Conservation (phyloP, 176 grass and related monocot genomes). For the Triticum turgidum region DNA sequence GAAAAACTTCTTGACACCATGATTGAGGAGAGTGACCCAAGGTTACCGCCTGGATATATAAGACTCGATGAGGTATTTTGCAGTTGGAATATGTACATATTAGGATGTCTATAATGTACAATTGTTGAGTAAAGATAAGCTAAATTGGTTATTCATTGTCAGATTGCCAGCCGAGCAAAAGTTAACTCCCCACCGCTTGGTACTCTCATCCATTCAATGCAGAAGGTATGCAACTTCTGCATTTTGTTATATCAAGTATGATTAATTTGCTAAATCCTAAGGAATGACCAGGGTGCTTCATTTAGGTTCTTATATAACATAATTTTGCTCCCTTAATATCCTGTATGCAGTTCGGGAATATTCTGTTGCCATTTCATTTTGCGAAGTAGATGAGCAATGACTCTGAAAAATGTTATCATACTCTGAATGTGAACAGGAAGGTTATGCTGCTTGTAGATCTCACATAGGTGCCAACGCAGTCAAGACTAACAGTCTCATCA, state of each 20-base stretch:
- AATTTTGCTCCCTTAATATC: neutral
- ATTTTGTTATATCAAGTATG: constrained; percentile 16
- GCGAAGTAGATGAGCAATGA: neutral
- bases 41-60: constrained; percentile 82
- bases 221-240: constrained; percentile 46
- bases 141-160: constrained; percentile 30
- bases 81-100: constrained; percentile 4
- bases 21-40: constrained; percentile 77
- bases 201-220: constrained; percentile 62
- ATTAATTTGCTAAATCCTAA: neutral
- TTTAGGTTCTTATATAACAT: neutral
- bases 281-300: neutral
- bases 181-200: constrained; percentile 62
- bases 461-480: constrained; percentile 75
- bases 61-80: constrained; percentile 74
- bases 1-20: constrained; percentile 79
- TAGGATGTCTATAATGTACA: neutral
- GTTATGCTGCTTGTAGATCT: constrained; percentile 74
- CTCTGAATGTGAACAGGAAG: constrained; percentile 57
- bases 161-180: constrained; percentile 83
- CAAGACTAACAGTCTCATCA: constrained; percentile 79
- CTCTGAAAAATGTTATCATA: constrained; percentile 4
- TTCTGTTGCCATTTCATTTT: neutral
- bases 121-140: constrained; percentile 1
- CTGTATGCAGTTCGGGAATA: neutral